Evolutionary conservation across 768 basidiomycete species (phyloP).

Genomic region (Cystobasidium onofrii): DNA sequence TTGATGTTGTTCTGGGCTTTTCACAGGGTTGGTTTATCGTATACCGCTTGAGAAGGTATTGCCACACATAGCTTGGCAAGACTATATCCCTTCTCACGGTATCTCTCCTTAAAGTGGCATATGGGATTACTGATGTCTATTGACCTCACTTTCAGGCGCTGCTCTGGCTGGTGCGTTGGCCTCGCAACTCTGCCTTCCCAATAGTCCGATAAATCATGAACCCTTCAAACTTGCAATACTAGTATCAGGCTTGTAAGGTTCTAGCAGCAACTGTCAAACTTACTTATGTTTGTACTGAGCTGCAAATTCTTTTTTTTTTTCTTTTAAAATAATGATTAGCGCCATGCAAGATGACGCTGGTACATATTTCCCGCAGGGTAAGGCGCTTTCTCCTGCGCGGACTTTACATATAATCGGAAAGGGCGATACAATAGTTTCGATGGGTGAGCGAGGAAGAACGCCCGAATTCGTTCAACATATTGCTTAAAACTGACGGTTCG

Average conservation of each 20-base stretch:
- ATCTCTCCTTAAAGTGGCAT: not conserved
- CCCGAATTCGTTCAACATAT: no score
- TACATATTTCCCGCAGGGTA: not conserved
- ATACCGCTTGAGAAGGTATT: not conserved
- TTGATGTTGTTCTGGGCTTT: conserved; percentile 27
- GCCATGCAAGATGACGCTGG: conserved; percentile 2
- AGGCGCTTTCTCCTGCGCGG: not conserved
- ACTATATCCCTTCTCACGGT: not conserved
- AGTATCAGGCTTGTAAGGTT: conserved; percentile 27
- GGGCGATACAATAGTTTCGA: conserved; percentile 28
- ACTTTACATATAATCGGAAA: conserved; percentile 25
- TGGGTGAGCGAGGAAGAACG: no score
- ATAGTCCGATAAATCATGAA: conserved; percentile 15
- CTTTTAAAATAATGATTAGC: conserved; percentile 4
- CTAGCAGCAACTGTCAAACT: no score
- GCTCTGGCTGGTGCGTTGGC: conserved; percentile 24
- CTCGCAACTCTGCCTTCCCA: not conserved
- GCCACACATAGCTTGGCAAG: not conserved
- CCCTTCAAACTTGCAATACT: conserved; percentile 30
- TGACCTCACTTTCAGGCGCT: conserved; percentile 22
- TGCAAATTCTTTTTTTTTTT: no score
- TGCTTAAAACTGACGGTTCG: not conserved
- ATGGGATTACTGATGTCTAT: not conserved
- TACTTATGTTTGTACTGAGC: no score
- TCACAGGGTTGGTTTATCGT: conserved; percentile 19